Base-by-base conservation (phyloP, 129 eudicot genomes). In the Smallanthus sonchifolius region DNA sequence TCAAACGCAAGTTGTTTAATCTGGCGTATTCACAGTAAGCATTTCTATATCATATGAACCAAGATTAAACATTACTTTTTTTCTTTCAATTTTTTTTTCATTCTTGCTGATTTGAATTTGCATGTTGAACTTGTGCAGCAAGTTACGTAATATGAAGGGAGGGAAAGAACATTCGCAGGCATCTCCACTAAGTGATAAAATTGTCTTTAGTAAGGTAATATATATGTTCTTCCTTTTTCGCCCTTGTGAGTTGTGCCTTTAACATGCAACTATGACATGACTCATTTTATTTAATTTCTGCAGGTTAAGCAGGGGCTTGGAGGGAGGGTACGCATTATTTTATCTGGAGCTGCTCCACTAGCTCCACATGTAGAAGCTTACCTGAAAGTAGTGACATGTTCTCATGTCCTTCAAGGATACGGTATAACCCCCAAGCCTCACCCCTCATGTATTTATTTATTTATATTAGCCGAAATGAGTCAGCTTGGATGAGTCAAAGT, bases 141-240 rank as follows among this genome's bases (percentile, higher is more conserved):
- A 95, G 80, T 77, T 84, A 40, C 75, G 45, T 70, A 77, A 83
- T 56, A 82, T 95, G 96, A 85, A 84, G 70, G 83, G 70, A 78
- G 99, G 99, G 32, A 68, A 35, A 36, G 84, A 85, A 47, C 96
- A 95, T 66, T 7, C 83, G 4, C 94, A 95, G 70, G 99, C 99
- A 76, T 78, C 97, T 75, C 91, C 94, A 34, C 52, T 86, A 11
- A 85, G 80, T 84, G 99, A 95, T 83, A 95, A 84, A 79, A 44
- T 91, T 59, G 97, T 88, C 36, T 95, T 95, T 81, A 91, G 83
- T 17, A 95, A 95, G 97, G 99, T 95, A 17, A n/a, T 61, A 35
- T 57, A 17, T 10, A 39, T 7, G n/a, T 64, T 2, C 65, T 39
- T 32, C 30, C 10, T 45, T 74, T 37, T 48, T 4, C 7, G 2